Percentiles rank a stretch among this genome's conserved stretches.
phyloP scores from a whole-genome alignment of 345 rosid species.

The Pelargonium nanum region DNA sequence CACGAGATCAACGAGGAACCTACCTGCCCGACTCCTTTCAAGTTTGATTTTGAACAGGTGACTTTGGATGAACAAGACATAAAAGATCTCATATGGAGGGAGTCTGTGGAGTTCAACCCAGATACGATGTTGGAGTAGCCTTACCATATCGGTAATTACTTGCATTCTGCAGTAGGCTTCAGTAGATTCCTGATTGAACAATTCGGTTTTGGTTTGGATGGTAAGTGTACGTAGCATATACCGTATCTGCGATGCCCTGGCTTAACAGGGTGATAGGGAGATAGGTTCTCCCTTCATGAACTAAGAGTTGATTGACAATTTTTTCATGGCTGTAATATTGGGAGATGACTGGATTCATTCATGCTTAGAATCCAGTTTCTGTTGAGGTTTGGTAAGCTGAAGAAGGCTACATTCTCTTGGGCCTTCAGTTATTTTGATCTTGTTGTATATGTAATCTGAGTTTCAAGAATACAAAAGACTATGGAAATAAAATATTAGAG shows the following conservation, averaged over 20 bases:
- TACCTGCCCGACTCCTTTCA: conserved; percentile 48
- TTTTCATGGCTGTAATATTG: not conserved
- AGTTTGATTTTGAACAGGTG: conserved; percentile 65
- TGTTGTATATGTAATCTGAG: not conserved
- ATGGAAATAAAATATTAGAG: not conserved
- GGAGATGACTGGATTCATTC: not conserved
- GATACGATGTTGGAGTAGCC: not conserved
- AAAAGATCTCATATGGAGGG: conserved; percentile 65
- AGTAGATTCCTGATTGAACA: not conserved
- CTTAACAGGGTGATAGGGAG: not conserved
- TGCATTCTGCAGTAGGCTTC: not conserved
- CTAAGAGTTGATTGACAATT: not conserved
- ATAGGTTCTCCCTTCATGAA: not conserved
- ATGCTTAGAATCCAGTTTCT: not conserved
- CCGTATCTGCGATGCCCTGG: not conserved
- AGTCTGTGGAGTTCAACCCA: conserved; percentile 49
- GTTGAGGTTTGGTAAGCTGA: not conserved
- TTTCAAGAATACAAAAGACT: not conserved
- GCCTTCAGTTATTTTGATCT: not conserved
- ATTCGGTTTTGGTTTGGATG: conserved; percentile 3
- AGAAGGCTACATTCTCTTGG: not conserved
- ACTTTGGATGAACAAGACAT: conserved; percentile 65
- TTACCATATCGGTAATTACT: too few relatives aligned
- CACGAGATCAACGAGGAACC: conserved; percentile 95
- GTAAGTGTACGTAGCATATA: conserved; percentile 1